Evolutionary conservation across 257 asterid genomes (phyloP), one percentile per base, ranked within the genome.

Genomic region (Ballota nigra): DNA sequence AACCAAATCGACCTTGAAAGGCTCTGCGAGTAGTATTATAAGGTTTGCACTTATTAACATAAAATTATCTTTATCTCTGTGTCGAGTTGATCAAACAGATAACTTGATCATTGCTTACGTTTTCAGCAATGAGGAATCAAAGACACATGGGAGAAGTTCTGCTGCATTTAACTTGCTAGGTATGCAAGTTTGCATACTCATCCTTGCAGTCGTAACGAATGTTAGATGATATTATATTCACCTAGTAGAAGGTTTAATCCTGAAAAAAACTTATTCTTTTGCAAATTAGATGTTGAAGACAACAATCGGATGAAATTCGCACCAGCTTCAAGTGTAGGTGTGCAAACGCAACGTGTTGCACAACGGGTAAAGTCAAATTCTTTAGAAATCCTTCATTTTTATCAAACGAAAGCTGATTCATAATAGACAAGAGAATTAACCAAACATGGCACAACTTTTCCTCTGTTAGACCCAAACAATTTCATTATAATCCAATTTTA

Each of bases 1-100:
- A 83, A 88, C 98, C 59, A 89, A 87, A 78, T 87, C 98, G 22
- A 83, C 98, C 43, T 79, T 89, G 86, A 92, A 87, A 81, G 93
- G 91, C 82, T 76, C 89, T 77, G 83, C 82, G 53, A 85, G 81
- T 73, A 68, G 84, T 69, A 80, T 82, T 45, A 71, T 77, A 75
- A 82, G 97, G 98, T 92, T 73, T 69, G 87, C 69, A 70, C 75
- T 43, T 52, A 26, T 24, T 67, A 70, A n/a, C 23, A 43, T 52
- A 68, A 64, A 56, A 31, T 36, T 43, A 4, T 49, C 66, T 49
- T 15, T n/a, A 58, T 70, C 34, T 43, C 18, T 77, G 58, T 38
- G 51, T 57, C 33, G 49, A 75, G 33, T 26, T 63, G 56, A 58
- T 67, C 53, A 18, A 75, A 36, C 58, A n/a, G 62, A 29, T 59